Evolutionary conservation across 345 rosid genomes (phyloP).

Genomic region (Hibiscus tridactylites): DNA sequence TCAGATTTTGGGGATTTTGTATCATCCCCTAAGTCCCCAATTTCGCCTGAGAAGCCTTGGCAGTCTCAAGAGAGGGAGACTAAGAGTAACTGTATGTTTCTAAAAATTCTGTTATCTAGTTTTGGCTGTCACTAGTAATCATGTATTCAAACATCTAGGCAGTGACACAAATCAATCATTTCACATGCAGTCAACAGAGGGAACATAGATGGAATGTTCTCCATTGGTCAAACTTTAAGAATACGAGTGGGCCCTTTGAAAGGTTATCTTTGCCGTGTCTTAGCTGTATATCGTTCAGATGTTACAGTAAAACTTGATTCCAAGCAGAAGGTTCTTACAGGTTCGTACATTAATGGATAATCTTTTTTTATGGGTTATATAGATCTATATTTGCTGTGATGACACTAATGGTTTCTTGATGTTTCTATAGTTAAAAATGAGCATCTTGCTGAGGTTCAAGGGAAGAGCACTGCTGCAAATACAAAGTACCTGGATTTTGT

Average conservation of each 20-base stretch:
- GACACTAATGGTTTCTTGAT: slow-evolving; percentile 14
- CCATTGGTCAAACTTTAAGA: slow-evolving; percentile 86
- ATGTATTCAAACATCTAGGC: not conserved
- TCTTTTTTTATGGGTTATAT: slow-evolving; percentile 8
- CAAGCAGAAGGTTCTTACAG: slow-evolving; percentile 73
- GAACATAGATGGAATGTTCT: slow-evolving; percentile 56
- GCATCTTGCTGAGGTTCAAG: slow-evolving; percentile 85
- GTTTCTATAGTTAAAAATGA: slow-evolving; percentile 65
- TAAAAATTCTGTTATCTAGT: slow-evolving; percentile 2
- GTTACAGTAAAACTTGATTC: slow-evolving; percentile 93
- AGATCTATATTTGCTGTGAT: slow-evolving; percentile 1
- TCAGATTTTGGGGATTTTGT: slow-evolving; percentile 47
- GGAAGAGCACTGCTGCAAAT: slow-evolving; percentile 45
- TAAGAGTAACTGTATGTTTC: slow-evolving; percentile 49
- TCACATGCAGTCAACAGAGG: slow-evolving; percentile 61
- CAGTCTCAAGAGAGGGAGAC: slow-evolving; percentile 35
- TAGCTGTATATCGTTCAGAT: slow-evolving; percentile 67
- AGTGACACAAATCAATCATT: slow-evolving; percentile 15
- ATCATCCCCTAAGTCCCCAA: slow-evolving; percentile 83
- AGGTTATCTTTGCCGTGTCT: slow-evolving; percentile 87
- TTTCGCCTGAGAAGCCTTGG: slow-evolving; percentile 51
- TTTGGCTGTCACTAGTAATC: not conserved
- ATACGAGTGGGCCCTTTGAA: slow-evolving; percentile 87
- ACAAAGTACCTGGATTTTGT: slow-evolving; percentile 26
- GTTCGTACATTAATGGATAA: slow-evolving; percentile 26